These are phyloP conservation scores for Plantago coronopus DNA, from an alignment of 305 asterid genomes.

Conservation along the genomic window DNA sequence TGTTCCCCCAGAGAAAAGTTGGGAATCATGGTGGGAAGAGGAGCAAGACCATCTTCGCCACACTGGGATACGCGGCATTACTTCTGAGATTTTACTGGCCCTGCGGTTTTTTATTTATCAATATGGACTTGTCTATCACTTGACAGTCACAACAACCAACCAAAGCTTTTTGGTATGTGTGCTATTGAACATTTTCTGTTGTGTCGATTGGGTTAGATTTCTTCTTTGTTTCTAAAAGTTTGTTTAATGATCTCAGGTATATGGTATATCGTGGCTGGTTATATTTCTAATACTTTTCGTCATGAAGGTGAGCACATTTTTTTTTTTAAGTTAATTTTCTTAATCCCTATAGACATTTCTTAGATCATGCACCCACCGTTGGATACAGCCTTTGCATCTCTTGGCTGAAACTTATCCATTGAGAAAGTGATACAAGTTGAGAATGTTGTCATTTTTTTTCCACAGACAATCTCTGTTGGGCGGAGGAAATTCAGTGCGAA, in stretches of 20 bases:
- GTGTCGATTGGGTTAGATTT: conserved; percentile 11
- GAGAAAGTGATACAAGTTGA: neutral
- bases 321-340: neutral
- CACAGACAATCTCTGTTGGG: conserved; percentile 81
- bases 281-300: conserved; percentile 68
- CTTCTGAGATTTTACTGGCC: conserved; percentile 64
- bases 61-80: conserved; percentile 70
- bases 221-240: conserved; percentile 13
- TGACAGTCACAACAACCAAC: conserved; percentile 48
- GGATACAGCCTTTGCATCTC: neutral
- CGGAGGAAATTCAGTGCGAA: conserved; percentile 80
- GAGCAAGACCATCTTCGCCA: conserved; percentile 91
- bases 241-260: conserved; percentile 51
- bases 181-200: conserved; percentile 8
- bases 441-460: neutral
- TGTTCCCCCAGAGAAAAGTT: conserved; percentile 85
- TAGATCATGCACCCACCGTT: too few relatives aligned
- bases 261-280: conserved; percentile 85
- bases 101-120: conserved; percentile 79
- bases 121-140: conserved; percentile 85
- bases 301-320: conserved; percentile 63
- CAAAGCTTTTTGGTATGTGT: conserved; percentile 63
- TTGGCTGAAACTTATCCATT: neutral
- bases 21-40: conserved; percentile 99
- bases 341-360: neutral